Conservation (phyloP, 148 eudicot genomes). For the Salicornia ramosissima region DNA sequence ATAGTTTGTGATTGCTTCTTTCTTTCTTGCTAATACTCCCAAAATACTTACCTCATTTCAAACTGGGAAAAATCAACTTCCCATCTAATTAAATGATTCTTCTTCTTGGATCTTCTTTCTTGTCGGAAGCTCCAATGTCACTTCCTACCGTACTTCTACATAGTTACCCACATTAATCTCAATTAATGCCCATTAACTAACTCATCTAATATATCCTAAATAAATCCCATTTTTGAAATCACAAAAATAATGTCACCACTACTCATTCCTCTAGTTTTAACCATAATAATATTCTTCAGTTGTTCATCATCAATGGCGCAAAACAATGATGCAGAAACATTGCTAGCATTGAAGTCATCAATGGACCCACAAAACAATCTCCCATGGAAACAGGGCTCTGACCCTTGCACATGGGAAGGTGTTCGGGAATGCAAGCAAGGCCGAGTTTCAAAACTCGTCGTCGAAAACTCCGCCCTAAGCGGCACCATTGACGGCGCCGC, state of each 20-base stretch:
- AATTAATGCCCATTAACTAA: background rate
- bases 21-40: slow-evolving; percentile 5
- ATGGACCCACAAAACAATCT: slow-evolving; percentile 35
- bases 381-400: slow-evolving; percentile 36
- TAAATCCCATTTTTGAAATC: background rate
- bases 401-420: slow-evolving; percentile 72
- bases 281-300: background rate
- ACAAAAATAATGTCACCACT: background rate
- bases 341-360: slow-evolving; percentile 32
- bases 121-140: slow-evolving; percentile 24
- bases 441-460: slow-evolving; percentile 74
- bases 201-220: background rate
- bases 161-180: background rate
- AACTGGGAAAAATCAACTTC: background rate
- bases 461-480: slow-evolving; percentile 48
- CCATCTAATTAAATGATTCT: background rate
- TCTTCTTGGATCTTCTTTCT: slow-evolving; percentile 11
- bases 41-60: background rate
- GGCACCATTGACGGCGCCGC: slow-evolving; percentile 39
- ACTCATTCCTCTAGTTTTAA: background rate
- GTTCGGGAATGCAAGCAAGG: slow-evolving; percentile 64
- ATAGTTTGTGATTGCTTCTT: slow-evolving; percentile 1
- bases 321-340: slow-evolving; percentile 30
- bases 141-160: background rate
- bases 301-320: background rate